Conservation (phyloP, 2,329 filamentous ascomycete genomes). For the Colletotrichum sp. region DNA sequence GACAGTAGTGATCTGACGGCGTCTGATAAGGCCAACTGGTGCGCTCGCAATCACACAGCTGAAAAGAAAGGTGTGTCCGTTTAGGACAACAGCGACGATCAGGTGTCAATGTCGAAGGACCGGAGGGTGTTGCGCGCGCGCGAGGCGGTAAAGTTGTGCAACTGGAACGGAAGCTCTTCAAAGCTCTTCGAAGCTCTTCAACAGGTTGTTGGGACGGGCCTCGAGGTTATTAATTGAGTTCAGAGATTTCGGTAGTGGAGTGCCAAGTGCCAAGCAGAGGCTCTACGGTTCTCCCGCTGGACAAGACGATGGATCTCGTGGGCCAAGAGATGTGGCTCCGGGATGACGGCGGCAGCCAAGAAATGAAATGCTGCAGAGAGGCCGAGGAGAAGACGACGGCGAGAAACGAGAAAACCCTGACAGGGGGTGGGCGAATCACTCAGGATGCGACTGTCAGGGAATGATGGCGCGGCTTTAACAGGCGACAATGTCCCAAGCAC, state of each 20-base stretch:
- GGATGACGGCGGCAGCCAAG: conserved; percentile 19
- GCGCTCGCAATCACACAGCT: background rate
- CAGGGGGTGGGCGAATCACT: conserved; percentile 1
- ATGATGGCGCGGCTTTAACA: background rate
- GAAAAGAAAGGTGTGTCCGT: background rate
- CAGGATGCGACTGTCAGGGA: background rate
- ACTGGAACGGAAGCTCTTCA: conserved; percentile 7
- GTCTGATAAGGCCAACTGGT: background rate
- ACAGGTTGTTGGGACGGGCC: background rate
- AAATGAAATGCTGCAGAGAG: conserved; percentile 4
- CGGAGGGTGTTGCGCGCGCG: background rate
- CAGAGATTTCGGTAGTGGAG: conserved; percentile 16
- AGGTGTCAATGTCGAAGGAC: background rate
- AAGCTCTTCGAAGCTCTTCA: conserved; percentile 1
- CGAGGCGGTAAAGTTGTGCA: background rate
- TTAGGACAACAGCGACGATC: background rate
- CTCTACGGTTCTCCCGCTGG: conserved; percentile 11
- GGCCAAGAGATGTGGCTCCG: conserved; percentile 21
- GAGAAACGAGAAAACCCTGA: background rate
- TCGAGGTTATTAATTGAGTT: conserved; percentile 13
- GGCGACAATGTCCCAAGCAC: background rate
- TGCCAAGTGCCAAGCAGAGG: conserved; percentile 12
- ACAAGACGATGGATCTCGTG: conserved; percentile 16
- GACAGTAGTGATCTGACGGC: background rate
- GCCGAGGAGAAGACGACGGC: conserved; percentile 11